Evolutionary conservation across 2,329 filamentous ascomycete species (phyloP).

Genomic region (Monilinia aucupariae): DNA sequence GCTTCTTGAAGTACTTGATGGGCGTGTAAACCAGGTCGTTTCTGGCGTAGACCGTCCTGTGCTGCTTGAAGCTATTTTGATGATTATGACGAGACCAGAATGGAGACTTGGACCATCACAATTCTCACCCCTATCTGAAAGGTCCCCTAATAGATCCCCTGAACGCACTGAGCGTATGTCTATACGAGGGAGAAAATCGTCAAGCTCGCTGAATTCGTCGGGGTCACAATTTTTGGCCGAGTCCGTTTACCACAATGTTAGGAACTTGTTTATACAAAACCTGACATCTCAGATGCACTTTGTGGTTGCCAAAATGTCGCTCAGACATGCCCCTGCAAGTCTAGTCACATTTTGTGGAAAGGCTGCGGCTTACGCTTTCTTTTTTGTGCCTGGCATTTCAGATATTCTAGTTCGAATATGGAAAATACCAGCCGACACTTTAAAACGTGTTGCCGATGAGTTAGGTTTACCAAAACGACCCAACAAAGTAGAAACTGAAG

Average conservation of each 20-base stretch:
- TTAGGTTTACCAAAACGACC: slow-evolving; percentile 52
- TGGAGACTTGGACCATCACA: slow-evolving; percentile 59
- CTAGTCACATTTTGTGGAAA: slow-evolving; percentile 67
- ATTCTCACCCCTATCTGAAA: slow-evolving; percentile 46
- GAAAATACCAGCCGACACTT: slow-evolving; percentile 53
- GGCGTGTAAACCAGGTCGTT: slow-evolving; percentile 62
- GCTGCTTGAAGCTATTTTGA: slow-evolving; percentile 62
- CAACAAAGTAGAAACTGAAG: slow-evolving; percentile 39
- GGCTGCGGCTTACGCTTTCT: slow-evolving; percentile 67
- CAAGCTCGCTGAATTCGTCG: slow-evolving; percentile 51
- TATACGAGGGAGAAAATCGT: slow-evolving; percentile 35
- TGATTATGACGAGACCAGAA: slow-evolving; percentile 66
- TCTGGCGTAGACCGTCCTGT: slow-evolving; percentile 64
- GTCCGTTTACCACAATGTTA: slow-evolving; percentile 66
- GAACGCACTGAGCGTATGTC: slow-evolving; percentile 26
- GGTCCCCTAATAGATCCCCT: slow-evolving; percentile 33
- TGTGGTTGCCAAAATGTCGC: slow-evolving; percentile 68
- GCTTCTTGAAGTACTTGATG: slow-evolving; percentile 62
- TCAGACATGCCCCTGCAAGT: slow-evolving; percentile 50
- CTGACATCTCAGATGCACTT: slow-evolving; percentile 64
- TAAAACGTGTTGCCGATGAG: slow-evolving; percentile 58
- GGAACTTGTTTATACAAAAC: slow-evolving; percentile 65
- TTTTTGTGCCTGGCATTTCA: slow-evolving; percentile 66
- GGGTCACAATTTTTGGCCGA: slow-evolving; percentile 63
- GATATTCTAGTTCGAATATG: slow-evolving; percentile 63